Evolutionary conservation across 495 filamentous ascomycete species (phyloP).

Genomic region (Hypoxylon fragiforme): DNA sequence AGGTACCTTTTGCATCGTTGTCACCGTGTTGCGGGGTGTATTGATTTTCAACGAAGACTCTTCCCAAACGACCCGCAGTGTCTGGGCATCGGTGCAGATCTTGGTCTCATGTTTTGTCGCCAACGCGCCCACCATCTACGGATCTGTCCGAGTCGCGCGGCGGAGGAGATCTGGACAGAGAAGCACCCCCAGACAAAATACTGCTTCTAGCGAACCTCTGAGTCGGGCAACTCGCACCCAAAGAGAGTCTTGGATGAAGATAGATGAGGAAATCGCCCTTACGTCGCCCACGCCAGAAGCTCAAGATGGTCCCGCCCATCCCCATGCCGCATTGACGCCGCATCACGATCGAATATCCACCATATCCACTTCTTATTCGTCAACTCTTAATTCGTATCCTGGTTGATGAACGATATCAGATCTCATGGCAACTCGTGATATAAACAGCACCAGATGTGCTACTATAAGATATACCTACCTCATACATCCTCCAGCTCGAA

Average conservation of each 20-base stretch:
- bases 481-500: no score
- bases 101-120: conserved; percentile 51
- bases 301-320: conserved; percentile 1
- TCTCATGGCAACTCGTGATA: no score
- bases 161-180: conserved; percentile 20
- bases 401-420: background rate
- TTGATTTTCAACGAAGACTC: conserved; percentile 38
- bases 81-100: conserved; percentile 49
- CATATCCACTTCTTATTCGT: conserved; percentile 2
- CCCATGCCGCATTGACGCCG: background rate
- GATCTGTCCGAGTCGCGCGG: conserved; percentile 32
- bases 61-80: conserved; percentile 44
- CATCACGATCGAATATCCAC: conserved; percentile 5
- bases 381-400: background rate
- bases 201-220: conserved; percentile 1
- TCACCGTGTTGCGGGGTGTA: conserved; percentile 47
- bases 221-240: conserved; percentile 12
- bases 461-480: no score
- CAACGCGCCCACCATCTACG: conserved; percentile 48
- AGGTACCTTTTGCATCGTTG: conserved; percentile 48
- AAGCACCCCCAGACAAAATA: conserved; percentile 5
- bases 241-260: conserved; percentile 32
- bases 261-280: conserved; percentile 26
- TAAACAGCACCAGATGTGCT: no score
- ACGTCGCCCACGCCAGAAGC: background rate